Conservation (phyloP, 2,329 filamentous ascomycete genomes). For the Zymoseptoria brevis region DNA sequence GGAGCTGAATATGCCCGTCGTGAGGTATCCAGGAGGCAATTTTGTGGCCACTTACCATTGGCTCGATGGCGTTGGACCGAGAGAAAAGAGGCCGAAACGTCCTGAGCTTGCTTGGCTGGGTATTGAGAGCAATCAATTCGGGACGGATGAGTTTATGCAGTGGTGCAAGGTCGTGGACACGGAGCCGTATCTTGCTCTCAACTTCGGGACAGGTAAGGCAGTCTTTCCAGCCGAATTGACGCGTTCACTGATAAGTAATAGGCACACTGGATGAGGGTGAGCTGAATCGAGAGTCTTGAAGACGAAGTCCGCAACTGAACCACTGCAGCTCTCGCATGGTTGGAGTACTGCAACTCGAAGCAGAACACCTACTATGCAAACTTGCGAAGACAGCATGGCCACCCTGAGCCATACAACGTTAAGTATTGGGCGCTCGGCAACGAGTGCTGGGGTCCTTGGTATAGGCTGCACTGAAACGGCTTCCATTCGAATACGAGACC, state of each 20-base stretch:
- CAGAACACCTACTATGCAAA: slow-evolving; percentile 75
- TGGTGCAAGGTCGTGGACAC: slow-evolving; percentile 68
- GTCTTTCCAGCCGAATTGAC: background rate
- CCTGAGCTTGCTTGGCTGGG: slow-evolving; percentile 75
- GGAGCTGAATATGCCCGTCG: slow-evolving; percentile 67
- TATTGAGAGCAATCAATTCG: slow-evolving; percentile 69
- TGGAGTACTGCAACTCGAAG: slow-evolving; percentile 80
- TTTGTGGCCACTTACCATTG: slow-evolving; percentile 82
- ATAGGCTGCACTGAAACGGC: background rate
- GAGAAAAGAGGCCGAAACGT: slow-evolving; percentile 55
- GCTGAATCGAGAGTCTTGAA: slow-evolving; percentile 7
- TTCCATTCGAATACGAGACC: background rate
- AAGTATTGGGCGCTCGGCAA: slow-evolving; percentile 86
- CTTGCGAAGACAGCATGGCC: slow-evolving; percentile 66
- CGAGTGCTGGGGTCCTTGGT: slow-evolving; percentile 57
- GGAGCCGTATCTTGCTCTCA: slow-evolving; percentile 71
- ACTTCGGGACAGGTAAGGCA: slow-evolving; percentile 63
- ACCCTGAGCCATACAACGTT: slow-evolving; percentile 67
- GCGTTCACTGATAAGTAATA: slow-evolving; percentile 9
- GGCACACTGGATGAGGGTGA: slow-evolving; percentile 47
- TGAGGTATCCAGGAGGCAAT: slow-evolving; percentile 76
- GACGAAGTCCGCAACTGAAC: background rate
- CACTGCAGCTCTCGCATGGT: slow-evolving; percentile 57
- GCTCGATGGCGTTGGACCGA: slow-evolving; percentile 71
- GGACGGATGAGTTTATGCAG: slow-evolving; percentile 78